Base-by-base conservation (phyloP, 2,329 filamentous ascomycete genomes). In the Trichocomaceae sp. region DNA sequence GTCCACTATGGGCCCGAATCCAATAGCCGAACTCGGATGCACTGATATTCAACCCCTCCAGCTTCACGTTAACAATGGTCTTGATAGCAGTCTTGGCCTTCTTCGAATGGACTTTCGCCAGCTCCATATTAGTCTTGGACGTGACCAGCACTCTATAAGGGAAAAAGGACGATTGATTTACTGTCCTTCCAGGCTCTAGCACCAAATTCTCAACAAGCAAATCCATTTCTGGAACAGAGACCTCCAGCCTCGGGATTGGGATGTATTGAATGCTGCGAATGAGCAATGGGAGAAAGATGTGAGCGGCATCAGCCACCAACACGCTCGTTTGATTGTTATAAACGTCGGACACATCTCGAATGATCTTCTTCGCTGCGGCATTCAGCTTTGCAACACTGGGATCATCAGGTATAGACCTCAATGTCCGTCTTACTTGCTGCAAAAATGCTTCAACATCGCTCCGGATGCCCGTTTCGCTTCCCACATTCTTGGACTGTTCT, bases 1-100 rank as follows among this genome's bases (percentile, higher is more conserved):
- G 69, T 2, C 88, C 85, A 13, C 84, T 83, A 67, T 93, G 91
- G 0, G 88, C 79, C 9, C 87, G 86, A 31, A 96, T 75, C 83
- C 91, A 95, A 74, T 91, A 97, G 22, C 92, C 92, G 31, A 97
- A 78, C 59, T 96, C 90, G 22, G 92, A 84, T 2, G 91, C 91
- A 41, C 87, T 84, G 52, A 93, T 79, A 0, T 90, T 95, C 8
- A 97, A 74, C 0, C 92, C 92, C 59, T 90, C 85, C 39, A 96
- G 74, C 59, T 87, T 88, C 64, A 95, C 79, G 1, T 87, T 88
- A 60, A 93, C 79, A 2, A 87, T 76, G 0, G 88, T 90, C 22
- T 83, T 86, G 54, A 86, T 77, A n/a, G 73, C 74, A 0, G 87
- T 83, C 2, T 80, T 79, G 0, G 87, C 91, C 48, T 83, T 69